These are phyloP conservation scores for Aechmea fasciata DNA, from an alignment of 176 grass and related monocot genomes.

Conservation along the genomic window DNA sequence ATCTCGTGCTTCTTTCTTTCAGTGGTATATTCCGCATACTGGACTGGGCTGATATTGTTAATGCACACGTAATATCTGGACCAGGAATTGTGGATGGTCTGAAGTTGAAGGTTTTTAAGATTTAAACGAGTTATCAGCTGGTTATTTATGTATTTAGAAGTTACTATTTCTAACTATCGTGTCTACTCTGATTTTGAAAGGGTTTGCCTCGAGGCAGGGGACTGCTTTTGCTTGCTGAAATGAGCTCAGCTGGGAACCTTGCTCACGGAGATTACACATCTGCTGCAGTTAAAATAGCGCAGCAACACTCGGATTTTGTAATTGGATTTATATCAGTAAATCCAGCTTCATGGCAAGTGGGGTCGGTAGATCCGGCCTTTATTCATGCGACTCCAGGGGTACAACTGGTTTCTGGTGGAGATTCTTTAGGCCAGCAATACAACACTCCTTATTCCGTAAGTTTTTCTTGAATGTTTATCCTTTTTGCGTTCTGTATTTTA, in stretches of 20 bases:
- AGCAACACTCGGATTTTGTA: slow-evolving; percentile 75
- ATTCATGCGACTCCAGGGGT: slow-evolving; percentile 85
- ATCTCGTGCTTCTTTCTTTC: slow-evolving; percentile 11
- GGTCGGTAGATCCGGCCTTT: slow-evolving; percentile 38
- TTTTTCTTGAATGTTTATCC: slow-evolving; percentile 4
- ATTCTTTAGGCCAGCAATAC: slow-evolving; percentile 72
- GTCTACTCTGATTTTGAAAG: slow-evolving; percentile 36
- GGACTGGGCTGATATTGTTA: slow-evolving; percentile 92
- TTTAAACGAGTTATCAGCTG: background rate
- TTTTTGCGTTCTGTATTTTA: background rate
- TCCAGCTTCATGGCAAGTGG: slow-evolving; percentile 59
- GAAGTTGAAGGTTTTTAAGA: slow-evolving; percentile 63
- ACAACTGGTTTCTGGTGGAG: slow-evolving; percentile 47
- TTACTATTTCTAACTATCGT: background rate
- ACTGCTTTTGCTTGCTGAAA: slow-evolving; percentile 80
- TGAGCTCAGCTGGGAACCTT: slow-evolving; percentile 90
- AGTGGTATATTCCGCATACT: slow-evolving; percentile 77
- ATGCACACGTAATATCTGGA: slow-evolving; percentile 72
- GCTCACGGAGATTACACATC: slow-evolving; percentile 77
- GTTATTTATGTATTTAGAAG: slow-evolving; percentile 7
- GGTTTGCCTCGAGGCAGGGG: slow-evolving; percentile 73
- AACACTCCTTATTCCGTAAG: slow-evolving; percentile 67
- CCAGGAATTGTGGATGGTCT: slow-evolving; percentile 89
- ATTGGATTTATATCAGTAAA: slow-evolving; percentile 94
- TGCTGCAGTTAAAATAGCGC: slow-evolving; percentile 73